Evolutionary conservation across 192 early-diverging fungal genomes (phyloP), one percentile per base, ranked within the genome.

Genomic region (Backusella macrospora): DNA sequence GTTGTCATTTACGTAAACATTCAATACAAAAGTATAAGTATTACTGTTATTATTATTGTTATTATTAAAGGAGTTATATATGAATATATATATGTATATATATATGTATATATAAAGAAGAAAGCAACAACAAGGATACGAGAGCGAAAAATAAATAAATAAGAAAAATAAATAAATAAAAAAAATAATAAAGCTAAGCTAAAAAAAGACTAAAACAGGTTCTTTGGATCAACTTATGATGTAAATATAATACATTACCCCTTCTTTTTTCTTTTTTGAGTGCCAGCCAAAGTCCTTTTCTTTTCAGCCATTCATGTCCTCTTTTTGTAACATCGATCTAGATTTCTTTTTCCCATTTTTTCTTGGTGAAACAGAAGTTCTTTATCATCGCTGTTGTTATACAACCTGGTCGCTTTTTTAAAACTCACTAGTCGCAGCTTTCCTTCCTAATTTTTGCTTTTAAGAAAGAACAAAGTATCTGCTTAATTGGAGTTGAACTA

Each of bases 1-100:
- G 21, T 59, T 59, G 52, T 23, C 52, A 59, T 59, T 59, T 59
- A 23, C 26, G 21, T 59, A 13, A 9, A 59, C 52, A 59, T 59
- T 59, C 52, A 59, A 59, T 43, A 10, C 29, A 34, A 34, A 34
- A 34, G 29, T 34, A 43, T 43, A 43, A 12, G 1, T 14, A 21
- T 18, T 55, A 23, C 2, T 21, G 48, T 18, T 21, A 0, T 52
- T 52, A 18, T 8, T 52, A 59, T 59, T 23, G 26, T 59, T 34
- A 34, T 34, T 34, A 34, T 34, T 34, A 34, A 34, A 34, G 2
- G 18, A 23, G 52, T 12, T 26, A 8, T 52, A n/a, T 55, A 21
- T 55, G n/a, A 55, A 7, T 49, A n/a, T 21, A 21, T 55, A 55
- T 12, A 55, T 55, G 8, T 21, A 23, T 55, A 55, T n/a, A n/a